Evolutionary conservation across 768 basidiomycete genomes (phyloP).

Genomic region (Gloeopeniophorella convolvens): DNA sequence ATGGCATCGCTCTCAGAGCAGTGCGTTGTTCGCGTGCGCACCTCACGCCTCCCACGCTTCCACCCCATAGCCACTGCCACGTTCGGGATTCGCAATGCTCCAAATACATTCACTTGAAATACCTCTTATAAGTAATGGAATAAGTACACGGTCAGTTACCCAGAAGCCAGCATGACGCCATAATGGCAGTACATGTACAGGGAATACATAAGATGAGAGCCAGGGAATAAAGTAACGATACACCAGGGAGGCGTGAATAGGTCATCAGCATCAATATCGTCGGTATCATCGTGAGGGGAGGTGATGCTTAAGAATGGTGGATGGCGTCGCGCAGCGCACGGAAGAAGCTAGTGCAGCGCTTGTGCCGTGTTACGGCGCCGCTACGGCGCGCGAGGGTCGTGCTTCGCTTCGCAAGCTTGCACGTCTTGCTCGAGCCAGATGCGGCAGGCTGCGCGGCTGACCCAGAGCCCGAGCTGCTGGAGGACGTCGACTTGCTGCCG

Average conservation of each 20-base stretch:
- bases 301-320: background rate
- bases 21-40: no score
- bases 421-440: background rate
- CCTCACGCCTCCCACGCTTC: no score
- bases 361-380: background rate
- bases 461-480: no score
- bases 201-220: background rate
- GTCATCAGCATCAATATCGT: background rate
- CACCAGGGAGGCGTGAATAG: background rate
- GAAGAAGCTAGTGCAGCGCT: conserved; percentile 4
- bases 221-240: background rate
- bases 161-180: no score
- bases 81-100: no score
- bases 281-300: background rate
- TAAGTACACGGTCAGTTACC: no score
- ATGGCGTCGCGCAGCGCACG: conserved; percentile 6
- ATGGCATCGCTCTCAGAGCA: no score
- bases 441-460: background rate
- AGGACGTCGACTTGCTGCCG: background rate
- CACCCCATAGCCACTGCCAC: no score
- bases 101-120: no score
- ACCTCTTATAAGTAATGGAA: no score
- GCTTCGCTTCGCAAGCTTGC: conserved; percentile 7
- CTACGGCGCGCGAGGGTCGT: background rate
- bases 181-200: background rate